Evolutionary conservation across 2,329 filamentous ascomycete species (phyloP).

Genomic region (Simplicillium sp.): DNA sequence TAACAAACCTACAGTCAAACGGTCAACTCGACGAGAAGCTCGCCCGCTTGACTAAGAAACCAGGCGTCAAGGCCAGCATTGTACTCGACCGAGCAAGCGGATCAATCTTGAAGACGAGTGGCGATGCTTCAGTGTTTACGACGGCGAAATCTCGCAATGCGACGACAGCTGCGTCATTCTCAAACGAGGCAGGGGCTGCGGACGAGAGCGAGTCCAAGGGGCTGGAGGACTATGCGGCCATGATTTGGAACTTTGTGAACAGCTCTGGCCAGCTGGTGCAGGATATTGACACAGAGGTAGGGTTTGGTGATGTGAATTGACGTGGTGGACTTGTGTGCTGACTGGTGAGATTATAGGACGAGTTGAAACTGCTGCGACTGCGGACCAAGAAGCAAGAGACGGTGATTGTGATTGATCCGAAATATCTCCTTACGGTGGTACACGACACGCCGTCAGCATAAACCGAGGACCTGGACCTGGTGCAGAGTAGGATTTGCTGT

Average conservation of each 20-base stretch:
- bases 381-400: conserved; percentile 80
- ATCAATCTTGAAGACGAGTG: conserved; percentile 65
- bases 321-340: conserved; percentile 8
- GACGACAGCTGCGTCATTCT: conserved; percentile 32
- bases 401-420: conserved; percentile 71
- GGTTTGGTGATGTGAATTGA: not conserved
- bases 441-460: conserved; percentile 70
- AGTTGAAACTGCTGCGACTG: conserved; percentile 64
- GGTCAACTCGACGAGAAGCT: conserved; percentile 54
- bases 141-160: conserved; percentile 25
- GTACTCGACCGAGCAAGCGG: conserved; percentile 64
- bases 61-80: conserved; percentile 69
- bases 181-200: conserved; percentile 30
- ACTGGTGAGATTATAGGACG: conserved; percentile 43
- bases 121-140: conserved; percentile 51
- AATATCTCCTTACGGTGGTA: conserved; percentile 70
- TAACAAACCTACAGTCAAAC: conserved; percentile 21
- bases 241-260: conserved; percentile 70
- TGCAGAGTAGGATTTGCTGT: too few species aligned
- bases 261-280: conserved; percentile 60
- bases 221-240: conserved; percentile 62
- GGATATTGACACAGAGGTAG: conserved; percentile 62
- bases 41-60: conserved; percentile 63
- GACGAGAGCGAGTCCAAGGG: conserved; percentile 43
- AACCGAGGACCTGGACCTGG: conserved; percentile 4